Conservation (phyloP, 805 yeast genomes). For the Candida piceae region DNA sequence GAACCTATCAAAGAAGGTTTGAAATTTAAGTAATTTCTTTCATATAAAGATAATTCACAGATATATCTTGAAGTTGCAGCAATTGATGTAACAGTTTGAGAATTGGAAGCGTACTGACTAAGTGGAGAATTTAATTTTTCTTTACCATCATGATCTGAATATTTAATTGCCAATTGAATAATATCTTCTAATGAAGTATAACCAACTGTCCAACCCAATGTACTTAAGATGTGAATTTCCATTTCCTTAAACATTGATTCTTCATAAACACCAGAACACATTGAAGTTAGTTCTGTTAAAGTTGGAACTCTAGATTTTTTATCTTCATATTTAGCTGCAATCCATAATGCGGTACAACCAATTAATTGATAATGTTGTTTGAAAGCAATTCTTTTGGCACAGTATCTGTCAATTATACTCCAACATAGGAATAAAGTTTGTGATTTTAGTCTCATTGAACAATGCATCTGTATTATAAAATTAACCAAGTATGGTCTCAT, state of each 20-base stretch:
- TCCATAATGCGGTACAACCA: conserved; percentile 89
- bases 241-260: conserved; percentile 40
- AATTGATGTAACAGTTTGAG: conserved; percentile 44
- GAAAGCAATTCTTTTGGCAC: conserved; percentile 79
- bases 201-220: conserved; percentile 37
- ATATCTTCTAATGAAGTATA: conserved; percentile 51
- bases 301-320: conserved; percentile 56
- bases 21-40: conserved; percentile 38
- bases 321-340: conserved; percentile 76
- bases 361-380: conserved; percentile 86
- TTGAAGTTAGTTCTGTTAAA: conserved; percentile 44
- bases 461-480: conserved; percentile 64
- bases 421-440: conserved; percentile 63
- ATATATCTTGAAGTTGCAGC: conserved; percentile 50
- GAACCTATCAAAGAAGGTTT: conserved; percentile 43
- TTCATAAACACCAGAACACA: conserved; percentile 57
- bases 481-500: conserved; percentile 75
- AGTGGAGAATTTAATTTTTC: conserved; percentile 24
- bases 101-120: conserved; percentile 24
- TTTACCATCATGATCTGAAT: conserved; percentile 30
- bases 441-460: conserved; percentile 55
- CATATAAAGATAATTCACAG: conserved; percentile 50
- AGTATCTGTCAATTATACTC: conserved; percentile 85
- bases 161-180: conserved; percentile 35
- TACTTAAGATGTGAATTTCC: conserved; percentile 40